These are phyloP conservation scores for Theobroma grandiflorum DNA, from an alignment of 441 rosid genomes.

Conservation along the genomic window DNA sequence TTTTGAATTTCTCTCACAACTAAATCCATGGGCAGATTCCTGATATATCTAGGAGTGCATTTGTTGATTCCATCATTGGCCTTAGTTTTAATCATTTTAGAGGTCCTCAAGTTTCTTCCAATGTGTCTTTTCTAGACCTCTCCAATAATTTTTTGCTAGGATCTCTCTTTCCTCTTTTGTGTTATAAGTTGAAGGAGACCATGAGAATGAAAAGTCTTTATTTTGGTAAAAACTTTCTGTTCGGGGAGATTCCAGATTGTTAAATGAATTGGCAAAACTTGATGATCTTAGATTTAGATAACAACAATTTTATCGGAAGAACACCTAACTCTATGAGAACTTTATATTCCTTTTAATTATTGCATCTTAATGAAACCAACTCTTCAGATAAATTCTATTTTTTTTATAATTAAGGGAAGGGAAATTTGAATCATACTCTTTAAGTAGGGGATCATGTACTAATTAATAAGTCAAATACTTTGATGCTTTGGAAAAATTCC, in stretches of 20 bases:
- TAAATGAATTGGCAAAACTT: slow-evolving; percentile 16
- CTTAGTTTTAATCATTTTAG: slow-evolving; percentile 14
- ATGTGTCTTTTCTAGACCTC: slow-evolving; percentile 6
- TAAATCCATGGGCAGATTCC: slow-evolving; percentile 16
- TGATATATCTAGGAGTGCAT: not conserved
- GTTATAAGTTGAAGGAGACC: not conserved
- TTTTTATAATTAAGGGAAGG: no score
- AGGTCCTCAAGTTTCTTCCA: slow-evolving; percentile 13
- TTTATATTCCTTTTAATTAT: not conserved
- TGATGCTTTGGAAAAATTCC: slow-evolving; percentile 28
- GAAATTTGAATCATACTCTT: no score
- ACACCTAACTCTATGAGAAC: slow-evolving; percentile 23
- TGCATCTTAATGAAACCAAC: not conserved
- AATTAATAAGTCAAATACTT: no score
- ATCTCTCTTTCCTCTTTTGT: slow-evolving; percentile 5
- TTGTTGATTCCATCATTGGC: not conserved
- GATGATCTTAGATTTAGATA: not conserved
- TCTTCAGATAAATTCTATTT: no score
- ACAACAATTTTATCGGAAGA: not conserved
- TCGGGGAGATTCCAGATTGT: slow-evolving; percentile 28
- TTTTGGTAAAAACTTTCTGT: slow-evolving; percentile 6
- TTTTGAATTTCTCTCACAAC: slow-evolving; percentile 17
- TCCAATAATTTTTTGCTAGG: slow-evolving; percentile 28
- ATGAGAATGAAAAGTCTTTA: not conserved
- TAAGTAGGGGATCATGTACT: no score